phyloP scores from a whole-genome alignment of 139 green algal species.

The Nannochloris sp. region DNA sequence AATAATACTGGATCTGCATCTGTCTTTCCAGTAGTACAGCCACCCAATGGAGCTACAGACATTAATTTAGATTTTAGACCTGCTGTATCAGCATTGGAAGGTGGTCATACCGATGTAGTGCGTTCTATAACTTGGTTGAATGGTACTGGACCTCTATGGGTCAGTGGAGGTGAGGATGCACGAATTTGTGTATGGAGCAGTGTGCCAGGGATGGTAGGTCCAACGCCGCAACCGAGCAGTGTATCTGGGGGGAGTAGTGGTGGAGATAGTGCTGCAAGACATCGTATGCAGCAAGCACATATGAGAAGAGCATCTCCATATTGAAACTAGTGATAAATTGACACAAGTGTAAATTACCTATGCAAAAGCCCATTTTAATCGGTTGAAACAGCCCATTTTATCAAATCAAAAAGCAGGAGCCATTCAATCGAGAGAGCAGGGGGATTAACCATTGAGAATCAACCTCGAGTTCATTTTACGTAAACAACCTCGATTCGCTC shows the following conservation, averaged over 20 bases:
- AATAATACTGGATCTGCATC: conserved; percentile 37
- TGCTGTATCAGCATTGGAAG: conserved; percentile 35
- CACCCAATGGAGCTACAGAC: neutral
- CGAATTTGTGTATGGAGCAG: conserved; percentile 28
- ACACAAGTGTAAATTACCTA: no score
- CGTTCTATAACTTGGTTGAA: conserved; percentile 46
- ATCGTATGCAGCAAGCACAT: neutral
- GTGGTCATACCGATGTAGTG: conserved; percentile 50
- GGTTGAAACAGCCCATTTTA: no score
- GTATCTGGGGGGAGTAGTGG: neutral
- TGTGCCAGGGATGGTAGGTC: neutral
- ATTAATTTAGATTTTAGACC: conserved; percentile 15
- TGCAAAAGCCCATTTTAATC: no score
- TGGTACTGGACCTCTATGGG: conserved; percentile 13
- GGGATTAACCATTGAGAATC: no score
- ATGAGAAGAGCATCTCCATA: conserved; percentile 2
- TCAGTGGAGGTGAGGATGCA: conserved; percentile 56
- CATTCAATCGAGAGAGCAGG: no score
- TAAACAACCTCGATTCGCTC: no score
- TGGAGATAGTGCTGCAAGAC: conserved; percentile 2
- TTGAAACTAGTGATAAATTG: no score
- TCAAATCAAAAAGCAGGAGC: no score
- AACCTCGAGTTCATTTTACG: no score
- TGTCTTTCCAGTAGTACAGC: conserved; percentile 50
- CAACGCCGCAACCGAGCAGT: neutral